phyloP scores from a whole-genome alignment of 306 rosid genomes.

The Senna tora region DNA sequence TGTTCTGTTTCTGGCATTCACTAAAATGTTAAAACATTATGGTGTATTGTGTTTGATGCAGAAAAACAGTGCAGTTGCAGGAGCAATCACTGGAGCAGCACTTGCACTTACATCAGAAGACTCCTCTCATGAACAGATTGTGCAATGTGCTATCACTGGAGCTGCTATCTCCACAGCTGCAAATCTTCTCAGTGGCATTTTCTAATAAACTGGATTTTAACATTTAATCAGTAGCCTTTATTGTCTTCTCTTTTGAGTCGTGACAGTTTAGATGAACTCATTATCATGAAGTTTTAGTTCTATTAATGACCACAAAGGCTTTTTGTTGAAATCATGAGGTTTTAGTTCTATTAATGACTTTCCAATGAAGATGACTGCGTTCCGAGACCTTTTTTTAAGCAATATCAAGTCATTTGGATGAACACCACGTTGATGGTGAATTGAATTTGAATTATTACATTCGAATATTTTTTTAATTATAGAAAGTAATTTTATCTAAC shows the following conservation, averaged over 20 bases:
- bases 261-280: slow-evolving; percentile 8
- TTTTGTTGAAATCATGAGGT: background rate
- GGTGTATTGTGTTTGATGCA: slow-evolving; percentile 46
- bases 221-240: background rate
- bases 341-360: too few relatives aligned
- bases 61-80: slow-evolving; percentile 92
- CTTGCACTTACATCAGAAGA: slow-evolving; percentile 67
- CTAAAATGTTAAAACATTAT: background rate
- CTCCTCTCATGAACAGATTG: slow-evolving; percentile 77
- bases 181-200: slow-evolving; percentile 70
- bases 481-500: too few relatives aligned
- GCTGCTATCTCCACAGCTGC: slow-evolving; percentile 90
- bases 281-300: slow-evolving; percentile 4
- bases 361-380: too few relatives aligned
- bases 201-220: slow-evolving; percentile 34
- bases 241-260: slow-evolving; percentile 9
- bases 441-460: too few relatives aligned
- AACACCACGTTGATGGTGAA: too few relatives aligned
- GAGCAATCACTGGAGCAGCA: slow-evolving; percentile 82
- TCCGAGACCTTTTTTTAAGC: too few relatives aligned
- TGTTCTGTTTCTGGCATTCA: background rate
- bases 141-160: slow-evolving; percentile 84
- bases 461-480: too few relatives aligned
- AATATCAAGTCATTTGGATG: too few relatives aligned
- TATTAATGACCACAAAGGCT: background rate